Conservation (phyloP, 139 green algal species). For the Limnomonas spitsbergensis region DNA sequence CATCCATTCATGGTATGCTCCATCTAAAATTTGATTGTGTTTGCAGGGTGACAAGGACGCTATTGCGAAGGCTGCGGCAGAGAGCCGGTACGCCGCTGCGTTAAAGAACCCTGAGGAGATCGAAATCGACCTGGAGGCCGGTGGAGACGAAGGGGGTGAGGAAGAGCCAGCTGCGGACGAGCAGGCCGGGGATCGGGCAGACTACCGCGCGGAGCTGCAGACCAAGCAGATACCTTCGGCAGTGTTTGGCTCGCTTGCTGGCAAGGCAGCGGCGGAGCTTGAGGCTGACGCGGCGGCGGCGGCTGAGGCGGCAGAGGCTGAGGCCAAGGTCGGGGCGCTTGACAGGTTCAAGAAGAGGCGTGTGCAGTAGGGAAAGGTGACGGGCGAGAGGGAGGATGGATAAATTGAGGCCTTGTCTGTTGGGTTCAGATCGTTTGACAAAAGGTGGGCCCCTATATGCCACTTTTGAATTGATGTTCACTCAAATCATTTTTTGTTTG, state of each 20-base stretch:
- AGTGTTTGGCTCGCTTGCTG: constrained; percentile 69
- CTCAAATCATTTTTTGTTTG: too few relatives aligned
- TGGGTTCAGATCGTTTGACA: too few relatives aligned
- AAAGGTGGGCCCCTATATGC: too few relatives aligned
- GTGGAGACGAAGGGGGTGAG: constrained; percentile 49
- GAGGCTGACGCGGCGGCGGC: background rate
- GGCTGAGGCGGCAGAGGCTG: background rate
- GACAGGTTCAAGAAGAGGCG: constrained; percentile 15
- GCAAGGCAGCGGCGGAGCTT: background rate
- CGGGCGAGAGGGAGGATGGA: too few relatives aligned
- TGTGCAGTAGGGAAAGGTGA: constrained; percentile 8
- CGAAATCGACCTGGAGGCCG: constrained; percentile 75
- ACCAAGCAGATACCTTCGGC: constrained; percentile 76
- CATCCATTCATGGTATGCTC: too few relatives aligned
- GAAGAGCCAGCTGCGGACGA: constrained; percentile 50
- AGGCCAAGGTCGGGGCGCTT: background rate
- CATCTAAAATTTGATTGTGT: background rate
- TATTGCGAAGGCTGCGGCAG: background rate
- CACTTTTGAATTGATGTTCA: too few relatives aligned
- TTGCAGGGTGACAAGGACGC: background rate
- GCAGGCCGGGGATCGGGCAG: constrained; percentile 34
- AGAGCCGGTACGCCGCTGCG: background rate
- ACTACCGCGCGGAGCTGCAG: constrained; percentile 55
- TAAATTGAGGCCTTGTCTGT: too few relatives aligned
- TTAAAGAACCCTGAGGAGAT: constrained; percentile 88